Evolutionary conservation across 495 filamentous ascomycete genomes (phyloP).

Genomic region (Pseudotulostoma volvatum): DNA sequence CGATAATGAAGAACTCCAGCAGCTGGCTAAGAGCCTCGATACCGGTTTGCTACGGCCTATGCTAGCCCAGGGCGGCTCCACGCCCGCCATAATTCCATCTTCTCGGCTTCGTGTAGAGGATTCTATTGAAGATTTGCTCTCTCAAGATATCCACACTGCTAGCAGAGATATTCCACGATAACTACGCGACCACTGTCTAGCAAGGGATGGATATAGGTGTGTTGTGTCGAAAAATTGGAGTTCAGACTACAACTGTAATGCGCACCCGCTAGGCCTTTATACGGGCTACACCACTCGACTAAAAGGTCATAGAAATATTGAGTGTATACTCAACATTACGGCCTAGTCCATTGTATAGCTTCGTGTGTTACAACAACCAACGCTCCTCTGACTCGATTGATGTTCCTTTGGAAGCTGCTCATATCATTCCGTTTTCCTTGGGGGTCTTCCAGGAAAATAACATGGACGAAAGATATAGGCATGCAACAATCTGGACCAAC

Average conservation of each 20-base stretch:
- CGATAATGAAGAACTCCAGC: constrained; percentile 2
- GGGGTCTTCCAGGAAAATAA: constrained; percentile 2
- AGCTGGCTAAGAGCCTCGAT: constrained; percentile 3
- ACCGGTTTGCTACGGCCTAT: too few species aligned
- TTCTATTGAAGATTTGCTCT: constrained; percentile 6
- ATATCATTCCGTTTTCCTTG: constrained; percentile 7
- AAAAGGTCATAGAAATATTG: too few species aligned
- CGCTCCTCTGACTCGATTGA: not conserved
- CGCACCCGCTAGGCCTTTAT: too few species aligned
- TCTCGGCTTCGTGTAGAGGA: constrained; percentile 5
- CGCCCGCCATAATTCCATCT: constrained; percentile 1
- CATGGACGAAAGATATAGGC: not conserved
- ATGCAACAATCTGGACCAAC: not conserved
- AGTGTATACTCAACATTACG: too few species aligned
- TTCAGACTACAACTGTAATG: not conserved
- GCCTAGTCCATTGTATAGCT: too few species aligned
- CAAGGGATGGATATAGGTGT: constrained; percentile 4
- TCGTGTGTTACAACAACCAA: too few species aligned
- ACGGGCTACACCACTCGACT: too few species aligned
- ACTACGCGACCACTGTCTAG: constrained; percentile 2
- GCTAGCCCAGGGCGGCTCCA: constrained; percentile 3
- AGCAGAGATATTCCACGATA: not conserved
- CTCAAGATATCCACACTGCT: not conserved
- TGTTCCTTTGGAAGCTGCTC: constrained; percentile 3
- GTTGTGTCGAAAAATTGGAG: constrained; percentile 2